Evolutionary conservation across 257 asterid species (phyloP).

Genomic region (Forsythia viridissima): DNA sequence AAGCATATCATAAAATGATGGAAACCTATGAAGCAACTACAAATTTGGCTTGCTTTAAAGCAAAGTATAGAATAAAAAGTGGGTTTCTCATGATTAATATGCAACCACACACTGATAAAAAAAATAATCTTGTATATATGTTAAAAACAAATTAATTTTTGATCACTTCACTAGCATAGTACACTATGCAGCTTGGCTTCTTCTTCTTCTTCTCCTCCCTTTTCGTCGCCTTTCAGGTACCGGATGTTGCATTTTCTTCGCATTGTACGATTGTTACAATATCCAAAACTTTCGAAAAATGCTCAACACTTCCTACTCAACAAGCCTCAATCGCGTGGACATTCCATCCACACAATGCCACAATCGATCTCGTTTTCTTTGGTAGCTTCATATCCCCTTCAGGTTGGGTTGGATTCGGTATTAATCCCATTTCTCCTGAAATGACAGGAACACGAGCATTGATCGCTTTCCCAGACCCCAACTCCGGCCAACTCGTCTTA

Average conservation of each 20-base stretch:
- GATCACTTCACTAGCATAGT: slow-evolving; percentile 16
- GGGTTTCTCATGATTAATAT: slow-evolving; percentile 32
- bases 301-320: slow-evolving; percentile 75
- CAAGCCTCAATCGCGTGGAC: slow-evolving; percentile 92
- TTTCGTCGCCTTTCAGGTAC: slow-evolving; percentile 20
- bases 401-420: slow-evolving; percentile 98
- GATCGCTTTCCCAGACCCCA: slow-evolving; percentile 85
- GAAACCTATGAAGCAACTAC: slow-evolving; percentile 2
- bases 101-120: slow-evolving; percentile 8
- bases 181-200: slow-evolving; percentile 5
- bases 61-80: slow-evolving; percentile 27
- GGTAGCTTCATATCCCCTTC: slow-evolving; percentile 91
- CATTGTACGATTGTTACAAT: slow-evolving; percentile 57
- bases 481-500: slow-evolving; percentile 82
- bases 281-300: slow-evolving; percentile 55
- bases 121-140: slow-evolving; percentile 11
- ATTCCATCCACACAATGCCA: slow-evolving; percentile 70
- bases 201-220: slow-evolving; percentile 28
- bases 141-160: slow-evolving; percentile 2
- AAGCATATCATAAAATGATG: not conserved
- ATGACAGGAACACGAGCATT: slow-evolving; percentile 89
- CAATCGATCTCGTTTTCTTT: slow-evolving; percentile 77
- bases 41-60: slow-evolving; percentile 44
- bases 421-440: slow-evolving; percentile 77
- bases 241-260: slow-evolving; percentile 38